Evolutionary conservation across 2,329 filamentous ascomycete genomes (phyloP).

Genomic region (Penicillium sp.): DNA sequence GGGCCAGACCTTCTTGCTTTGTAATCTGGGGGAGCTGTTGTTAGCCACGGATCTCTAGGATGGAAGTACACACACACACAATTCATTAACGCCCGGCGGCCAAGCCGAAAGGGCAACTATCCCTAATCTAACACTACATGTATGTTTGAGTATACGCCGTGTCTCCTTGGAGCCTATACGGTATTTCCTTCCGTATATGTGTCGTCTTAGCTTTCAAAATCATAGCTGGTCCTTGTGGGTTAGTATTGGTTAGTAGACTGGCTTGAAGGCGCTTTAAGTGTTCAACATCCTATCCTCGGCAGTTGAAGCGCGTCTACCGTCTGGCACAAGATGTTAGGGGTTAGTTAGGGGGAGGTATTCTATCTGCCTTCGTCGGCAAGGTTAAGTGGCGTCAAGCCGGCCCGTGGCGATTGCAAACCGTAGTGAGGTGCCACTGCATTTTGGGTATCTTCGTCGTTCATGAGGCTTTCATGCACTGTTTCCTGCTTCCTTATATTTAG

Average conservation of each 20-base stretch:
- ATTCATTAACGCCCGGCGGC: too few species aligned
- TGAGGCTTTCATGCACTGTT: too few species aligned
- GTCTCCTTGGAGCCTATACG: conserved; percentile 28
- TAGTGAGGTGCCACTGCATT: too few species aligned
- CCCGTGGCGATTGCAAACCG: conserved; percentile 27
- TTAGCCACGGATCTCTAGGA: too few species aligned
- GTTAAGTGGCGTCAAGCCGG: conserved; percentile 25
- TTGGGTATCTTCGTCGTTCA: too few species aligned
- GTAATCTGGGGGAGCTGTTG: too few species aligned
- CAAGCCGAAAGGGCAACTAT: too few species aligned
- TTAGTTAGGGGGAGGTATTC: conserved; percentile 5
- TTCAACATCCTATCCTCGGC: conserved; percentile 35
- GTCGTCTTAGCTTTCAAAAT: conserved; percentile 18
- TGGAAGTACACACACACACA: too few species aligned
- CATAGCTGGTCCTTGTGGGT: conserved; percentile 22
- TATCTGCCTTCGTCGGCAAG: conserved; percentile 11
- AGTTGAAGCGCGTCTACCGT: conserved; percentile 33
- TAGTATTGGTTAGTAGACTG: conserved; percentile 30
- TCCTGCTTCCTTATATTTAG: too few species aligned
- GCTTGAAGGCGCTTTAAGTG: conserved; percentile 35
- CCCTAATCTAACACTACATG: too few species aligned
- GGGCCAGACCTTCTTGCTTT: too few species aligned
- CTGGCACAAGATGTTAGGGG: conserved; percentile 24
- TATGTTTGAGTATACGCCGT: conserved; percentile 10
- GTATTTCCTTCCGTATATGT: conserved; percentile 19